These are phyloP conservation scores for Bondarzewia mesenterica DNA, from an alignment of 1,284 basidiomycete genomes.

Conservation along the genomic window DNA sequence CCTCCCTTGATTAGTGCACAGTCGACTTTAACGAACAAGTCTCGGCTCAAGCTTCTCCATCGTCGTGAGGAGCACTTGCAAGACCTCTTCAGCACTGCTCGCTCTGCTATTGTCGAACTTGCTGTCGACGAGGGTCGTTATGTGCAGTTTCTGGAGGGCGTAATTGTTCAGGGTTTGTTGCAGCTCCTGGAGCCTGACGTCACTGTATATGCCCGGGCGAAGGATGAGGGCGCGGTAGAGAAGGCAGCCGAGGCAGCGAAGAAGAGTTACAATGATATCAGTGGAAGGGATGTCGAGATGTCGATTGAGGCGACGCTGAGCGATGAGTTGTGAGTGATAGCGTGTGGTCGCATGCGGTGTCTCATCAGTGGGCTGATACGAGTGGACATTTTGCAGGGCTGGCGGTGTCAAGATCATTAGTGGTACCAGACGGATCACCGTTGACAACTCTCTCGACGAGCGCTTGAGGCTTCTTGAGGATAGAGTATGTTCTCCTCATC, in stretches of 20 bases:
- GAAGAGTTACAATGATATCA: conserved; percentile 63
- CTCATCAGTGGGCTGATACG: conserved; percentile 1
- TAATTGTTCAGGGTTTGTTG: conserved; percentile 74
- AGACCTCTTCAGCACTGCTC: conserved; percentile 77
- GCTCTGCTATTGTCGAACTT: conserved; percentile 55
- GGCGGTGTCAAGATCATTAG: conserved; percentile 79
- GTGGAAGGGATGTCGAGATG: conserved; percentile 61
- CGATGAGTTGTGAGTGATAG: conserved; percentile 59
- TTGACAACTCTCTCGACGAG: conserved; percentile 91
- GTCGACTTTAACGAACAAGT: conserved; percentile 94
- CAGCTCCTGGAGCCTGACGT: conserved; percentile 58
- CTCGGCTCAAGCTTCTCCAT: conserved; percentile 86
- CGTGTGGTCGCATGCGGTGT: conserved; percentile 1
- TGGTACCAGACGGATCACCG: conserved; percentile 69
- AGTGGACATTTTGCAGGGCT: conserved; percentile 39
- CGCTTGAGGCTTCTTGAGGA: conserved; percentile 83
- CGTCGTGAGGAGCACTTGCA: conserved; percentile 90
- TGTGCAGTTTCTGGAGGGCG: conserved; percentile 68
- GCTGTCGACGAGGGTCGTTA: conserved; percentile 70
- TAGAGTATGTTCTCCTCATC: conserved; percentile 45
- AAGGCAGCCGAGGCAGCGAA: conserved; percentile 60
- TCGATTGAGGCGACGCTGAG: conserved; percentile 60
- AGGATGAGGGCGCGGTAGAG: conserved; percentile 49
- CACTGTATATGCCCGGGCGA: conserved; percentile 52
- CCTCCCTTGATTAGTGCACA: conserved; percentile 57